phyloP scores from a whole-genome alignment of 108 stramenopile genomes.

The Nitzschia palea region DNA sequence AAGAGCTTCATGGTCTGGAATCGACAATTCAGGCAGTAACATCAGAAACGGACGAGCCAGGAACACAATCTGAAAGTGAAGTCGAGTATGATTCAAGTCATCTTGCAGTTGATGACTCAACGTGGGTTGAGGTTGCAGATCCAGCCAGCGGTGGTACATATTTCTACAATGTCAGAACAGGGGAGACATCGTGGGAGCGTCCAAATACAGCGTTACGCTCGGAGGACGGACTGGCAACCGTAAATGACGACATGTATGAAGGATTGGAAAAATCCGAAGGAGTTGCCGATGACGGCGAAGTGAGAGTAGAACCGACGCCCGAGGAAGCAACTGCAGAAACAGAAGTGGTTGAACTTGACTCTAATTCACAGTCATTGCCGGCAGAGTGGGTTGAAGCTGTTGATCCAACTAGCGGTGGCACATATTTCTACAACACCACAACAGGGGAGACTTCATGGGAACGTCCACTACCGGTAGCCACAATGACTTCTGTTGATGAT shows the following conservation, averaged over 20 bases:
- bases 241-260: too few species aligned
- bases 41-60: not conserved
- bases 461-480: constrained; percentile 3
- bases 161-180: constrained; percentile 27
- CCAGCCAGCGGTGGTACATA: constrained; percentile 9
- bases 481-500: not conserved
- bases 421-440: constrained; percentile 41
- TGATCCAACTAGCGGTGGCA: constrained; percentile 40
- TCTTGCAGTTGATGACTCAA: not conserved
- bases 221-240: not conserved
- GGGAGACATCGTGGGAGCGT: constrained; percentile 32
- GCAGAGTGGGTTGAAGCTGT: constrained; percentile 38
- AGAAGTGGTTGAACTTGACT: not conserved
- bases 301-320: not conserved
- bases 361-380: not conserved
- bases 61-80: too few species aligned
- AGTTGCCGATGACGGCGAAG: not conserved
- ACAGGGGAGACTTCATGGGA: constrained; percentile 47
- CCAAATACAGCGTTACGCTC: not conserved
- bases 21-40: too few species aligned
- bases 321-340: not conserved
- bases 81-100: not conserved
- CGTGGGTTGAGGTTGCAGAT: constrained; percentile 24
- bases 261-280: not conserved
- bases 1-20: too few species aligned